Percentiles rank a stretch among this genome's conserved stretches.
Conservation (phyloP, 108 stramenopile species). For the Conticribra guillardii region DNA sequence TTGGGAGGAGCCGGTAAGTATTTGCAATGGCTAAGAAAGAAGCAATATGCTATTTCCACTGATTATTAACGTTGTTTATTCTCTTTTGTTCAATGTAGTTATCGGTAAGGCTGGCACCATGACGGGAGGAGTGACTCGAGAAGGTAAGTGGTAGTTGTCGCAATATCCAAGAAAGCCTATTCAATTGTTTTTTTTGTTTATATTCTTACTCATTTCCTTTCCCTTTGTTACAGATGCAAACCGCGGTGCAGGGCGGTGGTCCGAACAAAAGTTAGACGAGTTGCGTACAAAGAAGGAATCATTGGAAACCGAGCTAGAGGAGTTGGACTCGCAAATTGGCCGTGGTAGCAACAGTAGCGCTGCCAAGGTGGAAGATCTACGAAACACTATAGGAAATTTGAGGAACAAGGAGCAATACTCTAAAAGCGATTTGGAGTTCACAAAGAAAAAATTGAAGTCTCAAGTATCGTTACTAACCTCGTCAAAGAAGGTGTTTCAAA, state of each 20-base stretch:
- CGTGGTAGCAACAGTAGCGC: slow-evolving; percentile 50
- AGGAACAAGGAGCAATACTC: slow-evolving; percentile 75
- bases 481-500: slow-evolving; percentile 51
- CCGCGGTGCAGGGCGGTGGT: slow-evolving; percentile 79
- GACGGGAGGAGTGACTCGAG: slow-evolving; percentile 93
- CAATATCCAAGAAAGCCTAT: too few species aligned
- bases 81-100: too few species aligned
- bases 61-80: too few species aligned
- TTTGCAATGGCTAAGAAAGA: too few species aligned
- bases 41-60: too few species aligned
- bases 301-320: slow-evolving; percentile 70
- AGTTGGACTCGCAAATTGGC: slow-evolving; percentile 63
- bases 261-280: slow-evolving; percentile 73
- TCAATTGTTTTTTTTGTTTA: too few species aligned
- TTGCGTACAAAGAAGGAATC: slow-evolving; percentile 72
- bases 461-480: slow-evolving; percentile 66
- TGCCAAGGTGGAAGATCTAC: slow-evolving; percentile 71
- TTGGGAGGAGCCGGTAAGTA: slow-evolving; percentile 88
- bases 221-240: too few species aligned
- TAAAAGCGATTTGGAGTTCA: slow-evolving; percentile 79
- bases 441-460: slow-evolving; percentile 73
- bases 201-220: too few species aligned
- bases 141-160: too few species aligned
- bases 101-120: slow-evolving; percentile 98
- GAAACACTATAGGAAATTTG: slow-evolving; percentile 71